Base-by-base conservation (phyloP, 2,329 filamentous ascomycete genomes). In the Ascochyta viciae-villosae region DNA sequence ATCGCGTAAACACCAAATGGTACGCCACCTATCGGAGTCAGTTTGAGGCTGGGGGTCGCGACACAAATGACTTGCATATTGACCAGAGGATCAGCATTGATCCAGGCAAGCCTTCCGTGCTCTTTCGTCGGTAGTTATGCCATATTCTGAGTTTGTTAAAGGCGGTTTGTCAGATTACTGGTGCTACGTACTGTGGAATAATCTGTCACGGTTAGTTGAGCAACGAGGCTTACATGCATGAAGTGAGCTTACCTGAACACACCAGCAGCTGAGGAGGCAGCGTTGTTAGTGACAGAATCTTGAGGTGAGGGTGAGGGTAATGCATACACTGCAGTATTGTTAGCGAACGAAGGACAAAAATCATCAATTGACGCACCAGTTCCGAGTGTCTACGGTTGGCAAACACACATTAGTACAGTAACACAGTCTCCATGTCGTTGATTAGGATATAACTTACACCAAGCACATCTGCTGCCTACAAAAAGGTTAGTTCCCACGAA, bases 11-110 rank as follows among this genome's bases (percentile, higher is more conserved):
- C 78, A 16, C 82, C 82, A 65, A 83, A 82, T 3, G 81, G 81
- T 26, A 82, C 77, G 22, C 69, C 71, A 16, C 71, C 73, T 74
- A 47, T 15, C 5, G 23, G 40, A 42, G 54, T 64, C 38, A 67
- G 61, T 24, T 16, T 13, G 24, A 31, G 5, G 16, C 26, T 15
- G 12, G 13, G 10, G 19, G 9, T 39, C 12, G 15, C 13, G 19
- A 7, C 15, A 16, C 8, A n/a, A 12, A 34, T 43, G 16, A 38
- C 19, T 43, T 69, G 81, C 84, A 85, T 29, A 80, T 66, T n/a
- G 83, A 85, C 85, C 86, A 89, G 1, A 88, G 71, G 58, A 88
- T 83, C 77, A 88, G 82, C 85, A 88, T 88, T 19, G 73, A 64
- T 0, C 78, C 80, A 0, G 86, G 86, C 2, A 88, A 73, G 2